Evolutionary conservation across 2,329 filamentous ascomycete genomes (phyloP), one percentile per base, ranked within the genome.

Genomic region (Colletotrichum horii): DNA sequence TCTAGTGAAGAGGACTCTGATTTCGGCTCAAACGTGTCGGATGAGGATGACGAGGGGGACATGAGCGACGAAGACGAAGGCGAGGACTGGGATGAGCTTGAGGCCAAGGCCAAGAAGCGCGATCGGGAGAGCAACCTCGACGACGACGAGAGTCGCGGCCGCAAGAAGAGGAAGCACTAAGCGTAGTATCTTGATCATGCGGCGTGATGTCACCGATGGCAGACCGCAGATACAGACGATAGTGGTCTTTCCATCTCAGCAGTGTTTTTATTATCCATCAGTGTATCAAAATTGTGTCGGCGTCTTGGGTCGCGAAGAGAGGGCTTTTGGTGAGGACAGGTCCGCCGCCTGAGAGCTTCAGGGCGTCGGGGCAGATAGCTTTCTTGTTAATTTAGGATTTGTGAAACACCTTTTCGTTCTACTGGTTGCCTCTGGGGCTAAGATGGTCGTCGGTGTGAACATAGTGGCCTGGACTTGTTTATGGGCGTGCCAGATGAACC

Each of bases 31-130:
- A 96, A 98, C 80, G 94, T 94, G 2, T 94, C 92, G 26, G 94
- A 93, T 4, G 94, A 96, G 77, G 96, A 95, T 34, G 96, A 96
- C 15, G 94, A 95, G 71, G 92, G 90, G 65, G 94, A 94, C 24
- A 88, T 91, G 22, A 92, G 91, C 58, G 94, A 96, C 8, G 94
- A 94, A 60, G 94, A 95, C 15, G 94, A 93, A 78, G 94, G 94
- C 65, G 94, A 98, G 83, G 95, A 97, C 82, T 98, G 96, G 96
- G 96, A 98, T 83, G 96, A 97, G 84, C 84, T 98, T 75, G 96
- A 98, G 87, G 93, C 93, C 85, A 98, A 98, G 88, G 96, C 94
- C 4, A 95, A 93, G 87, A 95, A 96, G 86, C 92, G 94, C 81
- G 96, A 96, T 85, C 90, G 93, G 64, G 93, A 92, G 82, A 84